Evolutionary conservation across 441 rosid species (phyloP), one percentile per base, ranked within the genome.

Genomic region (Euphorbia celastroides): DNA sequence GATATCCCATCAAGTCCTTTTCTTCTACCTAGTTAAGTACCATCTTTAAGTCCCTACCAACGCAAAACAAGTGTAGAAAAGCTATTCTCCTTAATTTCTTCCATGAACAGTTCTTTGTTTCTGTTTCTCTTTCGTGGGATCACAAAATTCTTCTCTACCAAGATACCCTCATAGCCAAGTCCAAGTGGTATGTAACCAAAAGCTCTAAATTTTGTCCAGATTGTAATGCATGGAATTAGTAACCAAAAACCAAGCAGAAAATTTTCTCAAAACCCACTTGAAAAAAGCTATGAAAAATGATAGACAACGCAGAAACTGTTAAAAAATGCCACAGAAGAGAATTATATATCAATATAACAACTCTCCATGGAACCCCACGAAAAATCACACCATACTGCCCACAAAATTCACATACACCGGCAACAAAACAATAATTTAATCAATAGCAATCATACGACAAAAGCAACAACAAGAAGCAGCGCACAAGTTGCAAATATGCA

Each of bases 381-480:
- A 62, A 30, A 63, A 70, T 56, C 34, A 62, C 27, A 41, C 51
- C 28, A 9, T 50, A n/a, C 27, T 23, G 28, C 12, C 38, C 14
- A 16, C 17, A 62, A 54, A 55, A 42, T 42, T 28, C 23, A n/a
- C n/a, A n/a, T n/a, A n/a, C n/a, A n/a, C n/a, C n/a, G n/a, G n/a
- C n/a, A n/a, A n/a, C 7, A 28, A 55, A 62, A 55, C 68, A 62
- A 22, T 56, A 55, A 52, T 30, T 32, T 4, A 22, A 42, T 42
- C 19, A 51, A 51, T 23, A 11, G 26, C 32, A 36, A 26, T 36
- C 16, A 23, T 32, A 34, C n/a, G n/a, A n/a, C n/a, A 3, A 7
- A 60, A 36, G 12, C 48, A 14, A 32, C 20, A 1, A 57, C 19
- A 0, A 51, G 60, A n/a, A 57, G 17, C 51, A 31, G 32, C 7